phyloP scores from a whole-genome alignment of 495 filamentous ascomycete species.

The Neurospora sp. region DNA sequence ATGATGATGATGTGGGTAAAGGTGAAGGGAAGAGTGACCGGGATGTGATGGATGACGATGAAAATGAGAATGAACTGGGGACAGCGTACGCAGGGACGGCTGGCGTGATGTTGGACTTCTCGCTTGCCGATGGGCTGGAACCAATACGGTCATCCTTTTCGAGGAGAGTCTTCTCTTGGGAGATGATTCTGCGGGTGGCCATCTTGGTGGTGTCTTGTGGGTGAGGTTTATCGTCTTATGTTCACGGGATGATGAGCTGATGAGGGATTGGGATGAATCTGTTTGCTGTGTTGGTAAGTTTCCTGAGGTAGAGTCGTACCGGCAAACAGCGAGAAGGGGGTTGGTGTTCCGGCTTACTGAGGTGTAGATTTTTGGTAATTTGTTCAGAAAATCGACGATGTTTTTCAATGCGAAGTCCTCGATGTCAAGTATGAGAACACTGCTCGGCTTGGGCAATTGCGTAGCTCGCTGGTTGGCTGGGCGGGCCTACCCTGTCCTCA shows the following conservation, averaged over 20 bases:
- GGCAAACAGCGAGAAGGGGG: not conserved
- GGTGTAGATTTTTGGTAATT: too few relatives aligned
- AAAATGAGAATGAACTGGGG: not conserved
- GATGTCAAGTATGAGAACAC: not conserved
- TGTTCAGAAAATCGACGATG: not conserved
- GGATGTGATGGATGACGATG: not conserved
- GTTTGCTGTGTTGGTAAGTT: not conserved
- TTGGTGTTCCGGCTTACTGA: not conserved
- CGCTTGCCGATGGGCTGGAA: conserved; percentile 22
- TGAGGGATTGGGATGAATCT: not conserved
- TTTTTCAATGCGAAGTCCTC: not conserved
- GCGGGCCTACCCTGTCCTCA: not conserved
- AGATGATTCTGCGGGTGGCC: conserved; percentile 48
- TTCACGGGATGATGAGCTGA: not conserved
- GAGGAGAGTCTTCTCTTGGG: conserved; percentile 41
- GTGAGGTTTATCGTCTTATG: not conserved
- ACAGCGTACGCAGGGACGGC: conserved; percentile 62
- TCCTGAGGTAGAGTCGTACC: not conserved
- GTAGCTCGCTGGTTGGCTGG: not conserved
- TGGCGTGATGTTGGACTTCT: conserved; percentile 46
- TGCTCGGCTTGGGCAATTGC: not conserved
- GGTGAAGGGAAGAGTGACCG: not conserved
- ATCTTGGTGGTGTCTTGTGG: conserved; percentile 26
- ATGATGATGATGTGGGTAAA: not conserved
- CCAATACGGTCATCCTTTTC: conserved; percentile 42